Percentiles rank a stretch among this genome's conserved stretches.
Conservation (phyloP, 164 flowering plant genomes). For the Annona cherimola region DNA sequence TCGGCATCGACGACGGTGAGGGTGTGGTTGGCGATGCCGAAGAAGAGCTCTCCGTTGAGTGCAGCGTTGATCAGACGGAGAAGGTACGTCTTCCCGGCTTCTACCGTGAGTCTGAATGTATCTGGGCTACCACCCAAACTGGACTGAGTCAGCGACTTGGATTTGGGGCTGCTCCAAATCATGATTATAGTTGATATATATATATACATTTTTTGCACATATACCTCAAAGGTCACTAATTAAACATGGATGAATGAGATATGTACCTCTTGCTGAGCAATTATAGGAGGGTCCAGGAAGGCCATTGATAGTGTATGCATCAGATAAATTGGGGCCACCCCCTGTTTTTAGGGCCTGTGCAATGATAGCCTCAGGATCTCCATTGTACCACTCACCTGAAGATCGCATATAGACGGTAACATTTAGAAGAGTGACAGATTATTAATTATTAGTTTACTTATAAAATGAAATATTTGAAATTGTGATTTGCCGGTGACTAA, state of each 20-base stretch:
- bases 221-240: no score
- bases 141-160: neutral
- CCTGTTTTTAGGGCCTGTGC: slow-evolving; percentile 41
- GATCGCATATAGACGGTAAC: neutral
- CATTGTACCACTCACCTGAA: slow-evolving; percentile 56
- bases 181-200: no score
- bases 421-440: no score
- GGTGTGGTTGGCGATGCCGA: slow-evolving; percentile 50
- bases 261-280: slow-evolving; percentile 37
- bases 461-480: neutral
- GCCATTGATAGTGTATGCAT: slow-evolving; percentile 55
- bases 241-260: no score
- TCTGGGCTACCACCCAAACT: slow-evolving; percentile 20
- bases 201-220: no score
- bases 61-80: slow-evolving; percentile 56
- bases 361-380: slow-evolving; percentile 42
- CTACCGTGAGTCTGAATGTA: slow-evolving; percentile 41
- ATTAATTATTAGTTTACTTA: no score
- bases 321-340: slow-evolving; percentile 50
- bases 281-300: slow-evolving; percentile 52
- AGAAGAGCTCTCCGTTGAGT: slow-evolving; percentile 57
- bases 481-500: no score
- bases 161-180: no score
- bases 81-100: slow-evolving; percentile 48
- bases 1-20: slow-evolving; percentile 52